Base-by-base conservation (phyloP, 495 filamentous ascomycete species). In the Tuber indicum region DNA sequence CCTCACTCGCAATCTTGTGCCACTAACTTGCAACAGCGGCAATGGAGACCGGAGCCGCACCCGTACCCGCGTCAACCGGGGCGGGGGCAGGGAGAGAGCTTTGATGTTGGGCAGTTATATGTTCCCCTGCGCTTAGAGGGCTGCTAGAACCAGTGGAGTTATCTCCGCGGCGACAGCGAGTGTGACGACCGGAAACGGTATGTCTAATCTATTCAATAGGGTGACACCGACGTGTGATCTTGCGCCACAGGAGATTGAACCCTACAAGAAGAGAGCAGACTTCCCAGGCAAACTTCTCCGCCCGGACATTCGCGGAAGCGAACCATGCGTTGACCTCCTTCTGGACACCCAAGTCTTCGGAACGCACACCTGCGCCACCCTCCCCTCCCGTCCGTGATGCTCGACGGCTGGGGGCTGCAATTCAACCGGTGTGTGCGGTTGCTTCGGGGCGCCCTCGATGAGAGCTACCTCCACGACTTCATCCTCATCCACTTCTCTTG, bases 401-500 rank as follows among this genome's bases (percentile, higher is more conserved):
- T 84, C 6, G 79, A 84, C 74, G 81, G 83, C 73, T 84, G 81
- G 82, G 79, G 82, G 39, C 71, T 79, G 79, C 75, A 82, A 83
- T 74, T 71, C 79, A 32, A 81, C 81, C 0, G 82, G 81, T 32
- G 70, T 81, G 21, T 85, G 82, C 76, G 77, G 75, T 17, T 75
- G 75, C 3, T 73, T 81, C 52, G 41, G 72, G 82, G 81, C 72
- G 85, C 85, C 0, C 79, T 88, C 6, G 84, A 87, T 41, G 85
- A 84, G 0, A 89, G 87, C 19, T 88, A 84, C 80, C 82, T 88
- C 17, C 87, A 89, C 44, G 39, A 1, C 39, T 41, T 41, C 44
- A 32, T 86, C 87, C 75, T 75, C 78, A n/a, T 86, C 86, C 43
- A 90, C 77, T 72, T 80, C 6, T 87, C 91, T 72, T 89, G 89